Base-by-base conservation (phyloP, 257 asterid species). In the Penstemon barbatus region DNA sequence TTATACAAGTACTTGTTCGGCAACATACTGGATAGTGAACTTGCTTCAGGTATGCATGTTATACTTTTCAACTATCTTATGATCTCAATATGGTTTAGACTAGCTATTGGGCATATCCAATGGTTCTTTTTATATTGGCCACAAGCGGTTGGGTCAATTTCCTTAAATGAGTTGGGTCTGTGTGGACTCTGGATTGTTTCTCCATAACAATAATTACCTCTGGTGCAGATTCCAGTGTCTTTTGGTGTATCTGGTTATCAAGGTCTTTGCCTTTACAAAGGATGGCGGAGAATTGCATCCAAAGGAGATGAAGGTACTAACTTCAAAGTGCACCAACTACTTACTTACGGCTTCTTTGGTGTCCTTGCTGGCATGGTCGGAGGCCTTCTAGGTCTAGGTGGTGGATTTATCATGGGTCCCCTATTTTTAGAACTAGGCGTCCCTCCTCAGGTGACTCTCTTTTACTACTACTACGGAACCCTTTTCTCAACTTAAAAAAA, bases 301-400 rank as follows among this genome's bases (percentile, higher is more conserved):
- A 90, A 90, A 77, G 97, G 95, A 65, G 96, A 88, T 0, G 52
- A 51, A 0, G 94, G 91, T 54, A 75, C 91, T 74, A 83, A 81
- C 82, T 80, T 90, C 10, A 80, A 74, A 77, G 84, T 82, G 68
- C 79, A 73, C 73, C 96, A 90, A 69, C 84, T 93, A 65, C 2
- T 87, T 57, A 74, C 57, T 8, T 93, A 93, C 66, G 83, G 97
- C 75, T 84, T 85, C 67, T 88, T 86, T 15, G 99, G 99, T 25
- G 5, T 81, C 49, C 42, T 90, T 59, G 99, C 99, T 66, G 99
- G 99, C 60, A 44, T 90, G 53, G 99, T 93, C 8, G 99, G 97
- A 12, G 98, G 98, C 12, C 89, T 93, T 75, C 89, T 93, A 57
- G 99, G 99, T 69, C 89, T 93, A 0, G 99, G 99, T 45, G 99